These are phyloP conservation scores for Pistacia atlantica DNA, from an alignment of 345 rosid species.

Conservation along the genomic window DNA sequence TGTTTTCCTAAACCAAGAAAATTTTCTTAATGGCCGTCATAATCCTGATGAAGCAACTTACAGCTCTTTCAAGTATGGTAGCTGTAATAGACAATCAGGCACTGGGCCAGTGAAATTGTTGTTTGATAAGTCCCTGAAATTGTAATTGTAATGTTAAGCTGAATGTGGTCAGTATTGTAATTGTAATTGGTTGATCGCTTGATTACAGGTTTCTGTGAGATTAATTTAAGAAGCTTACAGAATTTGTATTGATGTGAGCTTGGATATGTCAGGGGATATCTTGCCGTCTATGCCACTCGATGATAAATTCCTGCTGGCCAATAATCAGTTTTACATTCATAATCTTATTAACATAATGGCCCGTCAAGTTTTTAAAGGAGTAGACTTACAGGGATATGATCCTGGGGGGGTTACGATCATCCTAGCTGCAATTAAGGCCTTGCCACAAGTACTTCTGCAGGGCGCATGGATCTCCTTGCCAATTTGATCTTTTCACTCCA, in stretches of 20 bases:
- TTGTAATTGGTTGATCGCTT: neutral
- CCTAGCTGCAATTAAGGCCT: constrained; percentile 44
- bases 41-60: constrained; percentile 24
- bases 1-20: too few relatives aligned
- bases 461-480: constrained; percentile 68
- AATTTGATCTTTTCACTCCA: constrained; percentile 35
- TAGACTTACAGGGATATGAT: constrained; percentile 42
- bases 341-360: too few relatives aligned
- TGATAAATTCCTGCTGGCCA: constrained; percentile 34
- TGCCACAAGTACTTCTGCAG: constrained; percentile 43
- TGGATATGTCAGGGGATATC: constrained; percentile 27
- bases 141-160: neutral
- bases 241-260: constrained; percentile 31
- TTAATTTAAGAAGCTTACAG: constrained; percentile 33
- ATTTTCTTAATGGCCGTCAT: too few relatives aligned
- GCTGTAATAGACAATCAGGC: constrained; percentile 41
- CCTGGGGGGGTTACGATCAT: constrained; percentile 26
- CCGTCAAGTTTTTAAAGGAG: neutral
- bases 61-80: constrained; percentile 40
- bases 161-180: neutral
- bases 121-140: constrained; percentile 49
- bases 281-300: constrained; percentile 45
- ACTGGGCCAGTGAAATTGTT: constrained; percentile 46
- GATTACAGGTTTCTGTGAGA: neutral
- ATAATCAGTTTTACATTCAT: too few relatives aligned